Conservation (phyloP, 139 green algal genomes). For the Yamagishiella unicocca region DNA sequence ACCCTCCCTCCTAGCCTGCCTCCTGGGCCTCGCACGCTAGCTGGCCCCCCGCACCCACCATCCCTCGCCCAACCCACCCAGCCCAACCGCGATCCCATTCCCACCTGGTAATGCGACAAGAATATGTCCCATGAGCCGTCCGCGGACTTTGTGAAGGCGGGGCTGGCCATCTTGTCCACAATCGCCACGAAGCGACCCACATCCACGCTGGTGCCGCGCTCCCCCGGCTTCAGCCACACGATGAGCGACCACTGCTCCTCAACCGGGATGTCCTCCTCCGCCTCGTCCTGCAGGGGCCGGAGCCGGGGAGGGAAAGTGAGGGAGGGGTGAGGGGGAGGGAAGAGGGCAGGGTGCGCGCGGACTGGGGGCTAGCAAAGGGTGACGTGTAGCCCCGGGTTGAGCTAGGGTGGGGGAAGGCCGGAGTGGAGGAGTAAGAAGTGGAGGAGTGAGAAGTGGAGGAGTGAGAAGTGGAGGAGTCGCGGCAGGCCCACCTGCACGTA, state of each 20-base stretch:
- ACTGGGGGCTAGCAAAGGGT: no score
- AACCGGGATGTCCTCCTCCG: constrained; percentile 44
- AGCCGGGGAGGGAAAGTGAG: neutral
- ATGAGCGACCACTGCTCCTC: constrained; percentile 45
- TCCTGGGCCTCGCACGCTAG: no score
- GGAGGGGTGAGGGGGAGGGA: neutral
- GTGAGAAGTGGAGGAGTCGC: no score
- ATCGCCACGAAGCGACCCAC: constrained; percentile 24
- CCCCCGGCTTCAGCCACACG: constrained; percentile 45
- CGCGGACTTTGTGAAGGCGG: constrained; percentile 12
- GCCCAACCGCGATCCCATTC: neutral
- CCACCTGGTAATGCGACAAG: constrained; percentile 34
- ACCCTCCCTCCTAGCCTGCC: no score
- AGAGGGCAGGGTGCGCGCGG: no score
- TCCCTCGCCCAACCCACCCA: no score
- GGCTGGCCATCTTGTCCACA: constrained; percentile 35
- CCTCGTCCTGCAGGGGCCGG: neutral
- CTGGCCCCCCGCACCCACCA: no score
- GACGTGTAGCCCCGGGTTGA: no score
- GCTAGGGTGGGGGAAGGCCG: no score
- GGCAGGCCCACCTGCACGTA: no score
- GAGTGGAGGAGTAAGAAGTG: no score
- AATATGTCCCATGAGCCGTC: constrained; percentile 30
- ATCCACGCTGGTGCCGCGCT: constrained; percentile 34
- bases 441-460: no score